Evolutionary conservation across 2,329 filamentous ascomycete genomes (phyloP).

Genomic region (Albifimbria verrucaria): DNA sequence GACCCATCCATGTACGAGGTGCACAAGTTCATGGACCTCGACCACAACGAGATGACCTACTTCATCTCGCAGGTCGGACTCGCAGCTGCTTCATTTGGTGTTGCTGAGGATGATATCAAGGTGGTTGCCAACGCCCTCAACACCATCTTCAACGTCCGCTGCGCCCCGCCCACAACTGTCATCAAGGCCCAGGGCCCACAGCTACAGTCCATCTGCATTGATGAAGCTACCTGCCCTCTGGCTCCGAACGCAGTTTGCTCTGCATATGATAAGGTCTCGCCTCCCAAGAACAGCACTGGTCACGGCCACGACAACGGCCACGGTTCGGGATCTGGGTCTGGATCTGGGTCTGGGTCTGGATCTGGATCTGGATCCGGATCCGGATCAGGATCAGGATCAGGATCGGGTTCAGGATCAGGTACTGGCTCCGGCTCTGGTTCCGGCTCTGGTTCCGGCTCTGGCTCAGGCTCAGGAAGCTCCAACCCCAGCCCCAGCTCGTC

Average conservation of each 20-base stretch:
- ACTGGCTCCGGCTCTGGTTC: too few species aligned
- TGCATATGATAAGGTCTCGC: slow-evolving; percentile 33
- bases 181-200: slow-evolving; percentile 41
- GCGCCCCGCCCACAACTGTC: slow-evolving; percentile 41
- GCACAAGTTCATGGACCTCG: slow-evolving; percentile 59
- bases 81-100: slow-evolving; percentile 55
- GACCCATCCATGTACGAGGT: slow-evolving; percentile 46
- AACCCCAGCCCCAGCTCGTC: not conserved
- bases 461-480: too few species aligned
- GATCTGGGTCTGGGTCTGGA: not conserved
- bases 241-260: slow-evolving; percentile 43
- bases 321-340: not conserved
- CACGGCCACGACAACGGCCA: slow-evolving; percentile 8
- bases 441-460: too few species aligned
- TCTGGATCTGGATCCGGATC: too few species aligned
- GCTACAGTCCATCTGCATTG: slow-evolving; percentile 55
- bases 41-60: slow-evolving; percentile 49
- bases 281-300: slow-evolving; percentile 12
- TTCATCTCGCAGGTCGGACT: slow-evolving; percentile 58
- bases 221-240: slow-evolving; percentile 41
- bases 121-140: slow-evolving; percentile 47
- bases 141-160: slow-evolving; percentile 49
- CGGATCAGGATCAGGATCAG: too few species aligned
- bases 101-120: slow-evolving; percentile 48
- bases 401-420: not conserved